Conservation (phyloP, 495 filamentous ascomycete genomes). For the Penicillium parvum region DNA sequence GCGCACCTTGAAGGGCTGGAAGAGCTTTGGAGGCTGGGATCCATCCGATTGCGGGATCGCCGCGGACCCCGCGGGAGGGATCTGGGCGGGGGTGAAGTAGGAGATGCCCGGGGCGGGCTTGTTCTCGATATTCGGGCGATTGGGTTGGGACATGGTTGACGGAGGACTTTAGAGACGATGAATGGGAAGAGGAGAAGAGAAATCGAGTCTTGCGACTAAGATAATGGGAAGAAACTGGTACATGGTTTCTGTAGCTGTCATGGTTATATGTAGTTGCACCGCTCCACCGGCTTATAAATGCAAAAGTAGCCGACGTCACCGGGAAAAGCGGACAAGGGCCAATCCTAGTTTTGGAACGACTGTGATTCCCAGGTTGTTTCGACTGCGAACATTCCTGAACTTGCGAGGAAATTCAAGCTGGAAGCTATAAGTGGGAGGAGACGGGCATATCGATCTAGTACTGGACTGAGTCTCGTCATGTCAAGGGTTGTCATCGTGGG, state of each 20-base stretch:
- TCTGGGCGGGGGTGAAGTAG: constrained; percentile 61
- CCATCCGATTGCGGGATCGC: constrained; percentile 54
- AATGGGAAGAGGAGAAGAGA: neutral
- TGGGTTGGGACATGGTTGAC: constrained; percentile 1
- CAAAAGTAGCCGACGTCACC: constrained; percentile 12
- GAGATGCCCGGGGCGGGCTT: constrained; percentile 46
- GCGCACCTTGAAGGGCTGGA: constrained; percentile 58
- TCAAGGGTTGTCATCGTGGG: too few species aligned
- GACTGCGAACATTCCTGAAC: neutral
- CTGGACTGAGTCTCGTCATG: too few species aligned
- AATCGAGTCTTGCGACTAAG: neutral
- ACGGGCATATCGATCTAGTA: too few species aligned
- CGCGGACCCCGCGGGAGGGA: constrained; percentile 58
- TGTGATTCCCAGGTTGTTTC: neutral
- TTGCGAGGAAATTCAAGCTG: too few species aligned
- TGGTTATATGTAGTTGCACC: neutral
- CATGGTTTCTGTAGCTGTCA: neutral
- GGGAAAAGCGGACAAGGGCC: neutral
- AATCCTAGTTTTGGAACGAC: neutral
- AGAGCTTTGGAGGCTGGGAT: constrained; percentile 58
- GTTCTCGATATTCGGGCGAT: constrained; percentile 32
- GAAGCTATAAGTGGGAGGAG: too few species aligned
- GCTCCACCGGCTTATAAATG: constrained; percentile 23
- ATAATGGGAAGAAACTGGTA: neutral
- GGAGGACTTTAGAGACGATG: neutral